Base-by-base conservation (phyloP, 2,329 filamentous ascomycete species). In the Bipolaris gigantea region DNA sequence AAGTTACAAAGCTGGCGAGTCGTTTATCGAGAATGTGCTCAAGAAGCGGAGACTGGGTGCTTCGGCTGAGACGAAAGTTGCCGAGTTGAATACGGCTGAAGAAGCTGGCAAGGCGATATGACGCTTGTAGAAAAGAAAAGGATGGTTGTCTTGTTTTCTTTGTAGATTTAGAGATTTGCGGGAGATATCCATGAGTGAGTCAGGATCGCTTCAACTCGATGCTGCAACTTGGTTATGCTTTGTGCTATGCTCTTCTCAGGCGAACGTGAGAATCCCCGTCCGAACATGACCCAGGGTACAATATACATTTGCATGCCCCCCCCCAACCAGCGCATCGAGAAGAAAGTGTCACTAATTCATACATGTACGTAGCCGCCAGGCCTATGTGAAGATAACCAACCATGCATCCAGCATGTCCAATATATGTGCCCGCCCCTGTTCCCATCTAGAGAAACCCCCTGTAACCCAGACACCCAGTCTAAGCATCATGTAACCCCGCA, bases 21-120 rank as follows among this genome's bases (percentile, higher is more conserved):
- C 92, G 1, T 99, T 99, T 73, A 99, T 99, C 65, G 94, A 99
- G 81, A 99, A 99, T 67, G 93, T 99, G 18, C 79, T 99, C 56
- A 89, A 90, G 77, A 96, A 96, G 84, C 53, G 64, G 21, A 61
- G 61, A 33, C 25, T 67, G 19, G 64, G 61, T 8, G 55, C 48
- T n/a, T 41, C 57, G 6, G 42, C 48, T 21, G 45, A 62, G 36
- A 30, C 39, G 10, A 50, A 56, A 34, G 56, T 56, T n/a, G 56
- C 61, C 5, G 51, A 56, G 27, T 32, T 58, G 8, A 60, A 42
- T 36, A 47, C 50, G 1, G 50, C 46, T 2, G 51, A 55, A 15
- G 48, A 55, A 30, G 38, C 41, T 4, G 48, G 41, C 13, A 51
- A 55, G 36, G 34, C 35, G 7, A 19, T 46, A 32, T 55, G 40